These are phyloP conservation scores for Ustilago trichophora DNA, from an alignment of 1,284 basidiomycete species.

Conservation along the genomic window DNA sequence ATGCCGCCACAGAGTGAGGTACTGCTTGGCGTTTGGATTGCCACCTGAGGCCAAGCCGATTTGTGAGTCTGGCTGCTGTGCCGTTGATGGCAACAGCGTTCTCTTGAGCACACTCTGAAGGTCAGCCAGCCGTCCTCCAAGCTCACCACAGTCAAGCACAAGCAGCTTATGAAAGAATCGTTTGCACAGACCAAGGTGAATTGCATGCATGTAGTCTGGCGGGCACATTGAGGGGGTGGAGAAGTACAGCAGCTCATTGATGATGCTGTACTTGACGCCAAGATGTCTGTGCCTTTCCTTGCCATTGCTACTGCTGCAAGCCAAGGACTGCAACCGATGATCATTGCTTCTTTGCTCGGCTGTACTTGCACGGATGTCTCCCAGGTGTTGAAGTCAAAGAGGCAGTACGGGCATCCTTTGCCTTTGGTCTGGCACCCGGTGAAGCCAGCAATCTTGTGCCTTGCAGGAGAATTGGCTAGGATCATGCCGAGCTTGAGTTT, in stretches of 20 bases:
- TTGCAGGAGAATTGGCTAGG: neutral
- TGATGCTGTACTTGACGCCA: neutral
- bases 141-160: neutral
- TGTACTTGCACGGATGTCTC: too few relatives aligned
- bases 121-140: neutral
- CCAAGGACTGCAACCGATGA: too few relatives aligned
- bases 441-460: constrained; percentile 2
- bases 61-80: neutral
- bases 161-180: constrained; percentile 8
- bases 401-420: too few relatives aligned
- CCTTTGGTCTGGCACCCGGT: too few relatives aligned
- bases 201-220: constrained; percentile 6
- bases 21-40: neutral
- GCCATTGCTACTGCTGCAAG: too few relatives aligned
- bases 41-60: neutral
- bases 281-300: neutral
- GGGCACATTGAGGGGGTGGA: neutral
- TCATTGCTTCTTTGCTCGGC: neutral
- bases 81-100: neutral
- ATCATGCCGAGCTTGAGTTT: constrained; percentile 2
- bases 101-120: neutral
- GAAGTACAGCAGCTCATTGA: constrained; percentile 8
- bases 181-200: constrained; percentile 13
- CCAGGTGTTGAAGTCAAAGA: too few relatives aligned
- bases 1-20: neutral